A percentile compares a stretch with the other conserved stretches of the same genome.
Evolutionary conservation across 345 rosid genomes (phyloP).

Genomic region (Populus euphratica): DNA sequence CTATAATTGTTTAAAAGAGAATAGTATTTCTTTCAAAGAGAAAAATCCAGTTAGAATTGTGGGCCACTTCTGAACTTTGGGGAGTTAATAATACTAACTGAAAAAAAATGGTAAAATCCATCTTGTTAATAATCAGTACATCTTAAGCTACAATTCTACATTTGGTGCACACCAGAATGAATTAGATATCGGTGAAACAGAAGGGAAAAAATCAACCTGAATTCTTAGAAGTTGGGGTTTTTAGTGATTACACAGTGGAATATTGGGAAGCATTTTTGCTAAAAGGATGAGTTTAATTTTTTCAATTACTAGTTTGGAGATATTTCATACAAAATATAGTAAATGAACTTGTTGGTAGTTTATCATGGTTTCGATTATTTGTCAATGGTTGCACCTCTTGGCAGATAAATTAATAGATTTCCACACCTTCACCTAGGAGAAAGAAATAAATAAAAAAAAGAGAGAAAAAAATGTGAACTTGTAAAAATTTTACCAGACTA

Average conservation of each 20-base stretch:
- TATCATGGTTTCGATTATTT: neutral
- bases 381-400: neutral
- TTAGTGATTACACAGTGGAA: neutral
- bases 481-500: neutral
- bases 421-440: neutral
- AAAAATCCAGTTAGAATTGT: neutral
- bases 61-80: neutral
- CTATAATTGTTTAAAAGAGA: neutral
- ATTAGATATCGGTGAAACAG: neutral
- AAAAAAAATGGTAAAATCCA: neutral
- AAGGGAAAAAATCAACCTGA: neutral
- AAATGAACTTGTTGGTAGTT: neutral
- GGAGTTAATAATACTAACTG: neutral
- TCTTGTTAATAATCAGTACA: neutral
- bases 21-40: no score
- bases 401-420: neutral
- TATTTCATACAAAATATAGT: neutral
- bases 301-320: neutral
- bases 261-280: neutral
- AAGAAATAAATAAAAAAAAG: neutral
- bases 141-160: conserved; percentile 1
- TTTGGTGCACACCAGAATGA: neutral
- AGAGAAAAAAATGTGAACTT: neutral
- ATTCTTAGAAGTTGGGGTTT: neutral
- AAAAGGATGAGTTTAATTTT: neutral